phyloP scores from a whole-genome alignment of 176 grass and related monocot species.

The Poa annua region DNA sequence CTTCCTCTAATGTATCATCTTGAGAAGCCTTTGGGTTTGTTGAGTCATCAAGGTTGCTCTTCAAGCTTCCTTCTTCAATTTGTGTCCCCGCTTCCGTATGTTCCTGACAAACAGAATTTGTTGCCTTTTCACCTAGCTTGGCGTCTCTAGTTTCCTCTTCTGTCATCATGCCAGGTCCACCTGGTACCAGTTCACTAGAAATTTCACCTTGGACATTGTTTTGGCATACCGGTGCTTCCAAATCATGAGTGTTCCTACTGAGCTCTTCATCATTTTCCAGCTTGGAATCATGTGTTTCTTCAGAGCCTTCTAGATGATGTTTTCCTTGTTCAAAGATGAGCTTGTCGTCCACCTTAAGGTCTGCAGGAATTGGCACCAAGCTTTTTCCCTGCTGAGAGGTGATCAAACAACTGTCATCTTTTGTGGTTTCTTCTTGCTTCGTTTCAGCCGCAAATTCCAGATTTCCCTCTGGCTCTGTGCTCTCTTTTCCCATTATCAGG shows the following conservation, averaged over 20 bases:
- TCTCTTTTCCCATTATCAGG: slow-evolving; percentile 58
- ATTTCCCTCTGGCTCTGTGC: slow-evolving; percentile 26
- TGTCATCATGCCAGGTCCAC: slow-evolving; percentile 27
- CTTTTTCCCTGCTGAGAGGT: slow-evolving; percentile 50
- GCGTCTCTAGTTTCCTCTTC: slow-evolving; percentile 38
- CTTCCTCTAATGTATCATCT: slow-evolving; percentile 40
- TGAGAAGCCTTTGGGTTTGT: slow-evolving; percentile 40
- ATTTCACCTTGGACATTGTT: slow-evolving; percentile 34
- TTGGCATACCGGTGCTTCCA: slow-evolving; percentile 41
- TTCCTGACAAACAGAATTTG: slow-evolving; percentile 42
- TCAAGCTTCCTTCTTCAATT: slow-evolving; percentile 43
- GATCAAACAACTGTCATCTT: slow-evolving; percentile 15
- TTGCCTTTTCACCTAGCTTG: slow-evolving; percentile 10
- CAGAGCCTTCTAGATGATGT: slow-evolving; percentile 36
- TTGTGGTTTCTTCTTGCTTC: slow-evolving; percentile 50
- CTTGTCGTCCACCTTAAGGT: slow-evolving; percentile 42
- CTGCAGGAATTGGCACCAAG: slow-evolving; percentile 5
- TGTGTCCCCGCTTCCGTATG: slow-evolving; percentile 22
- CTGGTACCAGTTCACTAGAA: slow-evolving; percentile 43
- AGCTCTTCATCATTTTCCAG: slow-evolving; percentile 42
- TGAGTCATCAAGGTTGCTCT: slow-evolving; percentile 33
- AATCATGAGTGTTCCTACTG: slow-evolving; percentile 33
- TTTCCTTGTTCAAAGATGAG: slow-evolving; percentile 38
- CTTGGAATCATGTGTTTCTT: slow-evolving; percentile 48
- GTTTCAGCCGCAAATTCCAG: slow-evolving; percentile 42